Evolutionary conservation across 208 protist species (phyloP), one percentile per base, ranked within the genome.

Genomic region (Acanthamoeba triangularis): DNA sequence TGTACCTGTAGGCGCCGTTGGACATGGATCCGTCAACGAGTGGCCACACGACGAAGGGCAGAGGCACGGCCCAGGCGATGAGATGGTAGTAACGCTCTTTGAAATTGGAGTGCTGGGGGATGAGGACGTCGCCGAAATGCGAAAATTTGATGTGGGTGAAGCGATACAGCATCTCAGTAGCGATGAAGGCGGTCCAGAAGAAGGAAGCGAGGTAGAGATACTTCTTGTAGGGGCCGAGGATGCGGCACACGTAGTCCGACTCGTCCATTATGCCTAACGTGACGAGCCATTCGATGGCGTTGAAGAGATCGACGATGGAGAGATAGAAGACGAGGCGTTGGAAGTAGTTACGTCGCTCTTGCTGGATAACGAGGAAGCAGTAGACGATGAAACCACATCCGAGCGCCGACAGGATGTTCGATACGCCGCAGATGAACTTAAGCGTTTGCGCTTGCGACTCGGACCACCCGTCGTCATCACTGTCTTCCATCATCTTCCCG

Each of bases 11-110:
- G 25, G 54, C 10, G n/a, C 85, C 85, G n/a, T n/a, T 28, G 10
- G 85, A n/a, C 85, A 92, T 92, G 85, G 85, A 92, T 1, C 30
- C 85, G 8, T 92, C 63, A 56, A 92, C 33, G 85, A 92, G 37
- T 30, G 85, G 85, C 20, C 33, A 92, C 7, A 92, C 44, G 5
- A 72, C 85, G 23, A 92, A 92, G 37, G 85, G 85, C 18, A 92
- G 37, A 11, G 85, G 85, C 16, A 65, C 54, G 20, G 44, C 11
- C 85, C 85, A 92, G 33, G 59, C 85, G 16, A 92, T 44, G 59
- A 92, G 54, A 56, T 92, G 85, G 41, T 92, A 92, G 25, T 92
- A 92, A 0, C 85, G 85, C 37, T 92, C 85, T 54, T 92, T 92
- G 54, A 92, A 30, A 49, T 63, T 92, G 54, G 85, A 92, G 54